A percentile compares a stretch with the other conserved stretches of the same genome.
These are phyloP conservation scores for Dipteronia dyeriana DNA, from an alignment of 345 rosid species.

Conservation along the genomic window DNA sequence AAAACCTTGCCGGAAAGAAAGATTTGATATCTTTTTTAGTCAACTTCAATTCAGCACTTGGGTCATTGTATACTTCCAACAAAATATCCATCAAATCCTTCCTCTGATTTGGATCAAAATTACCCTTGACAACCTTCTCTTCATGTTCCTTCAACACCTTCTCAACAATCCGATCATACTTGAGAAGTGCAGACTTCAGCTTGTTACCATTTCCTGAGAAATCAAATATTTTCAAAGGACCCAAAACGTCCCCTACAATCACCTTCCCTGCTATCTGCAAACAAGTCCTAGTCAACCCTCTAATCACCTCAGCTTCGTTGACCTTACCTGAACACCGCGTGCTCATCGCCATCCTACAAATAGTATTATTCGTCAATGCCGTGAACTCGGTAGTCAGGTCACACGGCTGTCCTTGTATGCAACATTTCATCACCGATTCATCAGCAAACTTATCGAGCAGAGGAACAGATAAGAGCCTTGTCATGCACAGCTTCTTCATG, in stretches of 20 bases:
- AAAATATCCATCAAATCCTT: constrained; percentile 48
- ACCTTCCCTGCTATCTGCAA: constrained; percentile 57
- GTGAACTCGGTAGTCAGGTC: constrained; percentile 39
- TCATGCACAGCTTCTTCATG: constrained; percentile 76
- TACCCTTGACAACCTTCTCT: constrained; percentile 27
- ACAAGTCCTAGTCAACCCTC: constrained; percentile 36
- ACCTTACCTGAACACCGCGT: constrained; percentile 52
- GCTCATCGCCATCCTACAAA: constrained; percentile 72
- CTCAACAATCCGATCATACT: constrained; percentile 54
- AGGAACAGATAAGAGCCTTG: constrained; percentile 57
- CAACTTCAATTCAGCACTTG: constrained; percentile 49
- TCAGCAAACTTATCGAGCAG: constrained; percentile 54
- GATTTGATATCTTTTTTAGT: constrained; percentile 64
- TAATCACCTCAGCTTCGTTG: constrained; percentile 47
- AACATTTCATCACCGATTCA: constrained; percentile 44
- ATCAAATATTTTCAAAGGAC: constrained; percentile 59
- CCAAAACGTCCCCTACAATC: constrained; percentile 59
- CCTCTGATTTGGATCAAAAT: constrained; percentile 10
- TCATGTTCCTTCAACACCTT: constrained; percentile 58
- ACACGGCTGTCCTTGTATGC: constrained; percentile 35
- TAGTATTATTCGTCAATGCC: constrained; percentile 47
- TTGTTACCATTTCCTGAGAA: constrained; percentile 60
- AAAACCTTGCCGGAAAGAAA: constrained; percentile 50
- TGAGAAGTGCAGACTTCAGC: constrained; percentile 40
- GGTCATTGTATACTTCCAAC: constrained; percentile 41